These are phyloP conservation scores for Phaeophleospora eucalypticola DNA, from an alignment of 2,329 filamentous ascomycete genomes.

Conservation along the genomic window DNA sequence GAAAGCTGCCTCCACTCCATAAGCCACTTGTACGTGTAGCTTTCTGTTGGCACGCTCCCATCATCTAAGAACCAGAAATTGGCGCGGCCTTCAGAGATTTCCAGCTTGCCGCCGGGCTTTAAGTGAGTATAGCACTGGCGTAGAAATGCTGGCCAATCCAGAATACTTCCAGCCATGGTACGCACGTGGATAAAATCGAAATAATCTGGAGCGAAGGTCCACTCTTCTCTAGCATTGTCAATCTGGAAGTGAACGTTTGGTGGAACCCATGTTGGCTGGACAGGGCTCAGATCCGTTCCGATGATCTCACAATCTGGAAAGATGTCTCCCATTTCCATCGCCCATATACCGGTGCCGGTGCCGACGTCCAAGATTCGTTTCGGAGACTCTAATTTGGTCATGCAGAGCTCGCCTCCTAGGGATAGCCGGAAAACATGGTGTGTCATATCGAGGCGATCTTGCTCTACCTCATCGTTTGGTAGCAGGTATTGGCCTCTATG, in stretches of 20 bases:
- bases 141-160: conserved; percentile 36
- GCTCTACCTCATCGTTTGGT: conserved; percentile 25
- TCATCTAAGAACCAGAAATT: conserved; percentile 9
- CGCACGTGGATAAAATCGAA: conserved; percentile 39
- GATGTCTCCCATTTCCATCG: conserved; percentile 33
- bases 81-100: conserved; percentile 9
- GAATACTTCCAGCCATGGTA: conserved; percentile 44
- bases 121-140: conserved; percentile 9
- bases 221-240: conserved; percentile 20
- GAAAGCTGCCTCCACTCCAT: conserved; percentile 9
- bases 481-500: conserved; percentile 21
- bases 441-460: conserved; percentile 24
- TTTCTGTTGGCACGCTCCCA: neutral
- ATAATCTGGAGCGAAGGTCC: conserved; percentile 11
- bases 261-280: conserved; percentile 26
- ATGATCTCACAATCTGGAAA: conserved; percentile 21
- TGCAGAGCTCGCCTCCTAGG: conserved; percentile 11
- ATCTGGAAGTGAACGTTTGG: conserved; percentile 26
- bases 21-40: conserved; percentile 7
- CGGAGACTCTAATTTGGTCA: neutral
- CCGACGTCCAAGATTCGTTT: conserved; percentile 14
- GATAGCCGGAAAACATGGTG: conserved; percentile 15
- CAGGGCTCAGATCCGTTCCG: conserved; percentile 26
- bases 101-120: conserved; percentile 8
- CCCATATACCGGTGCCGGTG: conserved; percentile 29